Percentiles rank a stretch among this genome's conserved stretches.
Evolutionary conservation across 805 yeast genomes (phyloP).

Genomic region (Ogataea trehalophila): DNA sequence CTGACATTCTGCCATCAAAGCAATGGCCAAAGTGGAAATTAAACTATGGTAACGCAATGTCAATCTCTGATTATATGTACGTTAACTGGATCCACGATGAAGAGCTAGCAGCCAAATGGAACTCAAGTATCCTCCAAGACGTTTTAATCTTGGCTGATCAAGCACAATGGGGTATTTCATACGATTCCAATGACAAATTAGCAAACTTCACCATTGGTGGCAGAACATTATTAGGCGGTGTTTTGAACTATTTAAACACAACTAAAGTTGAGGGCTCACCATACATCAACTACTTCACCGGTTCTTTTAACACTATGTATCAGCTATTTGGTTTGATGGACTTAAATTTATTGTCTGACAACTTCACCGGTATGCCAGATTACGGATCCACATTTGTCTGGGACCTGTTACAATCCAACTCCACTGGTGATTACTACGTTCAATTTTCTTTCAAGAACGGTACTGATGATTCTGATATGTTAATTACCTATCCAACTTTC

Average conservation of each 20-base stretch:
- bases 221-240: slow-evolving; percentile 34
- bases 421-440: slow-evolving; percentile 29
- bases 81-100: slow-evolving; percentile 39
- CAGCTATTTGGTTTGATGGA: slow-evolving; percentile 34
- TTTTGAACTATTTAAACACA: slow-evolving; percentile 31
- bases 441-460: slow-evolving; percentile 45
- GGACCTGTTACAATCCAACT: slow-evolving; percentile 32
- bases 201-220: slow-evolving; percentile 38
- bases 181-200: slow-evolving; percentile 26
- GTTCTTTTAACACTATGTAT: slow-evolving; percentile 42
- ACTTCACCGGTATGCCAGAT: slow-evolving; percentile 43
- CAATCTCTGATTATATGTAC: slow-evolving; percentile 36
- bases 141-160: slow-evolving; percentile 35
- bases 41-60: slow-evolving; percentile 36
- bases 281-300: slow-evolving; percentile 38
- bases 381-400: slow-evolving; percentile 43
- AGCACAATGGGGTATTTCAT: slow-evolving; percentile 35
- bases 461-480: slow-evolving; percentile 31
- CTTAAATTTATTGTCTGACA: slow-evolving; percentile 29
- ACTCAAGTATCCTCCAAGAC: slow-evolving; percentile 26
- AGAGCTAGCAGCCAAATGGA: slow-evolving; percentile 31
- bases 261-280: slow-evolving; percentile 34
- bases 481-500: slow-evolving; percentile 35
- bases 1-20: slow-evolving; percentile 22
- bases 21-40: slow-evolving; percentile 28